Conservation (phyloP, 805 yeast species). For the Cyberlindnera xylosilytica region DNA sequence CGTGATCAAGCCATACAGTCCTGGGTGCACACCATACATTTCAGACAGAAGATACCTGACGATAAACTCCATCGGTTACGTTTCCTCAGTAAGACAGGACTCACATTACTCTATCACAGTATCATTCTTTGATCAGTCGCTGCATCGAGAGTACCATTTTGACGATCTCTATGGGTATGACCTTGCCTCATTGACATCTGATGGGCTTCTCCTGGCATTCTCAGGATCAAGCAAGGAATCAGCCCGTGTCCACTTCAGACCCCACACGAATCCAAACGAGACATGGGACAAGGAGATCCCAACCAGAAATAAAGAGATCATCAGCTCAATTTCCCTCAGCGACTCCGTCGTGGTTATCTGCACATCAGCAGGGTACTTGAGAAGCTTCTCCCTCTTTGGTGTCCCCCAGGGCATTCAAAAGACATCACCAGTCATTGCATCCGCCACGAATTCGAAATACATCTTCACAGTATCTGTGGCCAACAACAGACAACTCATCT, state of each 20-base stretch:
- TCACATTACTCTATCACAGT: slow-evolving; percentile 74
- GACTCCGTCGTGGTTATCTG: slow-evolving; percentile 61
- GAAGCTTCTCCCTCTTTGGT: slow-evolving; percentile 71
- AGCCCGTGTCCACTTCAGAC: slow-evolving; percentile 59
- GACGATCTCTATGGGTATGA: slow-evolving; percentile 71
- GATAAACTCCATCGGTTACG: slow-evolving; percentile 78
- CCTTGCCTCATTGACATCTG: slow-evolving; percentile 66
- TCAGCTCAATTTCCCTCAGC: slow-evolving; percentile 70
- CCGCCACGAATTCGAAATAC: slow-evolving; percentile 28
- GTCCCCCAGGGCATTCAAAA: slow-evolving; percentile 68
- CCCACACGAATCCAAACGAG: slow-evolving; percentile 60
- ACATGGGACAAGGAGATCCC: slow-evolving; percentile 72
- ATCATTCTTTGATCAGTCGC: slow-evolving; percentile 76
- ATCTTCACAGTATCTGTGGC: slow-evolving; percentile 30
- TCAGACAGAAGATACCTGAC: slow-evolving; percentile 71
- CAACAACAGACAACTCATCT: slow-evolving; percentile 29
- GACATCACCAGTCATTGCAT: slow-evolving; percentile 66
- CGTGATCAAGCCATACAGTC: slow-evolving; percentile 64
- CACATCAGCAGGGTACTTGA: slow-evolving; percentile 70
- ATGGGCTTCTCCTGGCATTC: slow-evolving; percentile 63
- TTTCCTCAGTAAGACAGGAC: slow-evolving; percentile 66
- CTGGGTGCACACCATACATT: slow-evolving; percentile 83
- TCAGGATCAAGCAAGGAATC: slow-evolving; percentile 35
- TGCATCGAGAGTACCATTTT: slow-evolving; percentile 80
- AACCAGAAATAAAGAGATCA: slow-evolving; percentile 45